Base-by-base conservation (phyloP, 2,329 filamentous ascomycete species). In the Monosporascus sp. region DNA sequence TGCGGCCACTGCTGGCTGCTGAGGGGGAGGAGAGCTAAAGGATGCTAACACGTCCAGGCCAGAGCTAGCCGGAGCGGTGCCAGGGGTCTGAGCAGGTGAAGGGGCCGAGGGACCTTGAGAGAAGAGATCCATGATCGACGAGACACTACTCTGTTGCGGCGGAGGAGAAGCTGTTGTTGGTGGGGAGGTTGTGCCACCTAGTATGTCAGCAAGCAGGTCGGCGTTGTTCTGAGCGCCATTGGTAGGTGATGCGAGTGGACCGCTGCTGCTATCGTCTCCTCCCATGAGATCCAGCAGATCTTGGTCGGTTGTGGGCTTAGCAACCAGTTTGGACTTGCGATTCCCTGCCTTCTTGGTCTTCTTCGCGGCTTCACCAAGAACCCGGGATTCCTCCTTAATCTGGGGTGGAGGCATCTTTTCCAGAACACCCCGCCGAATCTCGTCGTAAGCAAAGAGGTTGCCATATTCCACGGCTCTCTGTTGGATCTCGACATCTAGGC, bases 331-430 rank as follows among this genome's bases (percentile, higher is more conserved):
- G 54, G 86, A 84, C 68, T 86, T 89, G 62, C 90, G 84, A 67
- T 88, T 90, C 54, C 83, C 79, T 48, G 82, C 76, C 65, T 86
- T 84, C 69, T 82, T 86, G 58, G 80, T 78, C 62, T 86, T 82
- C 69, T 85, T 85, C 1, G 83, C 78, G 1, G 90, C 86, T 64
- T 93, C 88, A 44, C 92, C 92, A 18, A 99, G 78, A 3, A 97
- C 92, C 55, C 93, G 82, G 51, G 94, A 93, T 69, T 96, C 90
- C 68, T 99, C 94, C 60, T 93, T 90, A 65, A 99, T 97, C 70
- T 97, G 93, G 8, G 94, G 94, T 2, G 94, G 84, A 7, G 94
- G 94, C 95, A 99, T 99, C 70, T 94, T 95, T 73, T 99, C 94
- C 11, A 99, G 76, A 3, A 99, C 94, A 53, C 94, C 94, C 54